Conservation (phyloP, 2,329 filamentous ascomycete genomes). For the Pseudocercospora pini-densiflorae region DNA sequence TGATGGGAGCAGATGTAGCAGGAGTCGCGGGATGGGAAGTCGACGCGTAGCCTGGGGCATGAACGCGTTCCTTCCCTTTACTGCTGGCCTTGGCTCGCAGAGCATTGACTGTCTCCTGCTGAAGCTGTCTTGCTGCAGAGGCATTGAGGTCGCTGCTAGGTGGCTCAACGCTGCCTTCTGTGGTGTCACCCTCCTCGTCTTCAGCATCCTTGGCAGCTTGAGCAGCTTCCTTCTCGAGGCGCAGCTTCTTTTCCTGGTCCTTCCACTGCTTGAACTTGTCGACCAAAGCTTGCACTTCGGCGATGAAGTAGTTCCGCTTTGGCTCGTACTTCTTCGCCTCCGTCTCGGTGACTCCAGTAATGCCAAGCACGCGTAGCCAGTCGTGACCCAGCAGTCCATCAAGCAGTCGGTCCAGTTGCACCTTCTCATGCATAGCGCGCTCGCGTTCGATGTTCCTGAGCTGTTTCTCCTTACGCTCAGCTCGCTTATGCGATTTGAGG, state of each 20-base stretch:
- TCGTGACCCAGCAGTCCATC: conserved; percentile 88
- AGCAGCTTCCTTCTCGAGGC: conserved; percentile 73
- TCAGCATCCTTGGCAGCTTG: conserved; percentile 54
- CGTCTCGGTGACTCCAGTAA: conserved; percentile 81
- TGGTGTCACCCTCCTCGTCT: conserved; percentile 44
- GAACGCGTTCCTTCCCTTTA: conserved; percentile 40
- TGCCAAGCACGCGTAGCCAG: conserved; percentile 90
- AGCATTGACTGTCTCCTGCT: conserved; percentile 68
- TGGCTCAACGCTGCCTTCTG: conserved; percentile 52
- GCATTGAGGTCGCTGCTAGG: conserved; percentile 74
- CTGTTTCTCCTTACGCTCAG: conserved; percentile 70
- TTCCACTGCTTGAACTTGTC: conserved; percentile 90
- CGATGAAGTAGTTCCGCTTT: conserved; percentile 82
- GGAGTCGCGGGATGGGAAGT: conserved; percentile 24
- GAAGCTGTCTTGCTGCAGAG: conserved; percentile 73
- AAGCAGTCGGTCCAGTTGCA: conserved; percentile 68
- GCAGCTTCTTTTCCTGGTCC: conserved; percentile 83
- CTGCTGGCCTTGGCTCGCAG: conserved; percentile 37
- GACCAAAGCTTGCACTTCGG: conserved; percentile 78
- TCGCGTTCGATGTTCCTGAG: conserved; percentile 71
- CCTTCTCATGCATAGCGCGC: conserved; percentile 68
- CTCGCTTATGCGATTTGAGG: conserved; percentile 62
- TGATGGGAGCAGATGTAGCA: conserved; percentile 30
- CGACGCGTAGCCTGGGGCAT: conserved; percentile 3
- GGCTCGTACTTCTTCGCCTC: conserved; percentile 87